Evolutionary conservation across 2,329 filamentous ascomycete genomes (phyloP), one percentile per base, ranked within the genome.

Genomic region (Pseudodiploospora longispora): DNA sequence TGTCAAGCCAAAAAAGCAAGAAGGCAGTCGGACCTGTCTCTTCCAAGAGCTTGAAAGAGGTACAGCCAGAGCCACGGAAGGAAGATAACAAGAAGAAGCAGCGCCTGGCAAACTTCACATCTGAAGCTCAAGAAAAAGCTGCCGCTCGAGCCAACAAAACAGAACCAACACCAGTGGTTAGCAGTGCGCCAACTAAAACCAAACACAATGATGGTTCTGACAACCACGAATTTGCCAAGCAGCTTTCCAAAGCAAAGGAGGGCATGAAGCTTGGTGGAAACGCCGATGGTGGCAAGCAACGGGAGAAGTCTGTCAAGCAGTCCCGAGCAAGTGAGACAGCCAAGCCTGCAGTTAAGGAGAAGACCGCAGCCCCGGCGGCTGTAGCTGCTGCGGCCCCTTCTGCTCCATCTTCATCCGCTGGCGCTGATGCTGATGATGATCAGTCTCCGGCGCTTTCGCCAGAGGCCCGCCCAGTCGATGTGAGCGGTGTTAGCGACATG

Each of bases 401-500:
- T 6, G 43, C 47, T 38, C 43, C 78, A 6, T 85, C 85, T 1
- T 90, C 86, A 4, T 83, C 80, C 42, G 78, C 80, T 37, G 85
- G 80, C 42, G 83, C 74, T 30, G 87, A 91, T 59, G 86, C 82
- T 10, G 87, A 93, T 56, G 86, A 94, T 57, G 87, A 95, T 56
- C 71, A 72, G 37, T 90, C 87, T 12, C 40, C 47, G 19, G 43
- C 35, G 39, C 31, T 35, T 29, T 48, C 47, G 9, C 85, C 87
- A 30, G 70, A 78, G 41, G 68, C 75, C 27, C 61, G 55, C 32
- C 70, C 78, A n/a, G 72, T 70, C 10, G 74, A 78, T 46, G 74
- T 77, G 47, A 80, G 76, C 43, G 86, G 86, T 59, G 80, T 96
- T 46, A 85, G 85, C 43, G 91, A 96, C 66, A 97, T 97, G 91